Evolutionary conservation across 169 alveolate species (phyloP).

Genomic region (Cardiosporidium cionae): DNA sequence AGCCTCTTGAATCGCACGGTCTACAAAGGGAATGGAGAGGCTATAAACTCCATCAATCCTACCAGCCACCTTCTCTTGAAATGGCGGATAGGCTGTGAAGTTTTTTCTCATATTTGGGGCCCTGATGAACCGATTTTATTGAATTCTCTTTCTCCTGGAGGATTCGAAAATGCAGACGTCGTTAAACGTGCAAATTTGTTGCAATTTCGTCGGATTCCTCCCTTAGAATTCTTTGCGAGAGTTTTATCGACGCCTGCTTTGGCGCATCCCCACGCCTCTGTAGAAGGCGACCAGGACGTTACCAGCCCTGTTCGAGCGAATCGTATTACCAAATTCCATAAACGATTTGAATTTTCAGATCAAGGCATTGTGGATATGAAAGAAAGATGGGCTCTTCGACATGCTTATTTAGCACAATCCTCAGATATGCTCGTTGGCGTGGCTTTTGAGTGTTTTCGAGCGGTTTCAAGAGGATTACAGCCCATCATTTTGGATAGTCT

Average conservation of each 20-base stretch:
- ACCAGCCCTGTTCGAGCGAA: no score
- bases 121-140: slow-evolving; percentile 19
- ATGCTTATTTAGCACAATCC: neutral
- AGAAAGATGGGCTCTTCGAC: neutral
- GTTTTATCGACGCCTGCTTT: no score
- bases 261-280: no score
- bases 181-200: neutral
- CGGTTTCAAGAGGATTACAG: neutral
- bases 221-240: neutral
- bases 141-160: slow-evolving; percentile 1
- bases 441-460: neutral
- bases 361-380: neutral
- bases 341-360: neutral
- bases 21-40: no score
- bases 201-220: neutral
- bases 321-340: no score
- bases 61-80: neutral
- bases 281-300: no score
- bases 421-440: neutral
- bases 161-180: slow-evolving; percentile 2
- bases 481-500: neutral
- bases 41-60: no score
- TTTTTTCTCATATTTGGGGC: neutral
- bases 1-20: no score
- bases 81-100: slow-evolving; percentile 31